Evolutionary conservation across 2,329 filamentous ascomycete genomes (phyloP), one percentile per base, ranked within the genome.

Genomic region (Alternaria rosae): DNA sequence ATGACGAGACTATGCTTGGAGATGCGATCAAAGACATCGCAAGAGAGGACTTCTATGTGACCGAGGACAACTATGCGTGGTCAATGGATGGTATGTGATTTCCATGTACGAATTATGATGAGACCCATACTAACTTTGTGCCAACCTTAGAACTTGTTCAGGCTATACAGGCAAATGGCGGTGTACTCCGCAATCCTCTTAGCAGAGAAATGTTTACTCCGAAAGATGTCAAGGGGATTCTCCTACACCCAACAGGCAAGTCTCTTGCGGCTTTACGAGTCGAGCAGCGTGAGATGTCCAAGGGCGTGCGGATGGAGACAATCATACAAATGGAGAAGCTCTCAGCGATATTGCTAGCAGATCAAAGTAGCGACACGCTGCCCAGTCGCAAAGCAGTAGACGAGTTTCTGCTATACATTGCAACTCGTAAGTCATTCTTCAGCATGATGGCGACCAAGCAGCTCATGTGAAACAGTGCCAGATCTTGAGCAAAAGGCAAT

Each of bases 51-150:
- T 79, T 80, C 59, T 77, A 73, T 41, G 76, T 75, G 28, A 80
- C 76, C 1, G 78, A 79, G 35, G 78, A 80, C 59, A 76, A 76
- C n/a, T 80, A 79, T 55, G 78, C 78, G 8, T 81, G 79, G 79
- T 56, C 45, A 5, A 58, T 58, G 47, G 20, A 32, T 12, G 47
- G 47, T 50, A 21, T 13, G 47, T 35, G 6, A 21, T 12, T 12
- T 21, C n/a, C 17, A 32, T 32, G 17, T 23, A 11, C 17, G 12
- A 20, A 11, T 26, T 50, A n/a, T 12, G 30, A 32, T 15, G 28
- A 21, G 13, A 50, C 28, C 12, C 28, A 17, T 15, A 12, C 35
- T 45, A 76, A 79, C 43, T 72, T 79, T 66, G 70, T 72, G 11
- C 47, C 17, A 35, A 23, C 20, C n/a, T 11, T 20, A 50, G 78